These are phyloP conservation scores for Thraustochytrium striatum DNA, from an alignment of 352 stramenopile genomes.

Conservation along the genomic window DNA sequence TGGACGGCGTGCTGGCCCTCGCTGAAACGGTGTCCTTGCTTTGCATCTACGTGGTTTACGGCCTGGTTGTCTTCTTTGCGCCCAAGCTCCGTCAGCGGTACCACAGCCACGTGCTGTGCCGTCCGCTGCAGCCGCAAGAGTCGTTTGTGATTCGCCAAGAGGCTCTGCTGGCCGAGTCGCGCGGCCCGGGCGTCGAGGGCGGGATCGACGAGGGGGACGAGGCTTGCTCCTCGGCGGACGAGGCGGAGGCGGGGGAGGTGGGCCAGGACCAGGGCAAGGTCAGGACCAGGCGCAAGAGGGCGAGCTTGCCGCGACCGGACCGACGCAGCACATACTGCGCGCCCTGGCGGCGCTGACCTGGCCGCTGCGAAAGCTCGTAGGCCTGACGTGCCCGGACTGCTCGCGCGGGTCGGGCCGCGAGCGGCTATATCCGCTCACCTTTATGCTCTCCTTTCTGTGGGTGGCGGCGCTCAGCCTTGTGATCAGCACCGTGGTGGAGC, in stretches of 20 bases:
- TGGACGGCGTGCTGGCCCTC: slow-evolving; percentile 39
- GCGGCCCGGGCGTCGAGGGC: neutral
- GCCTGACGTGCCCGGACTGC: neutral
- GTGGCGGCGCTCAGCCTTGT: slow-evolving; percentile 45
- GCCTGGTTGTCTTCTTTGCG: slow-evolving; percentile 40
- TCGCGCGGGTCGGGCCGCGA: neutral
- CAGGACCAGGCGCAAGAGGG: too few species aligned
- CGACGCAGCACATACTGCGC: too few species aligned
- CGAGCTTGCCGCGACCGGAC: too few species aligned
- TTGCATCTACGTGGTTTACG: slow-evolving; percentile 41
- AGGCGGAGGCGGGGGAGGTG: too few species aligned
- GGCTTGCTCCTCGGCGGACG: neutral
- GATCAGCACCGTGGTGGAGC: slow-evolving; percentile 43
- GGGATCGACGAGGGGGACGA: neutral
- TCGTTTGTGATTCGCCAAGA: slow-evolving; percentile 21
- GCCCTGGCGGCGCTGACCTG: neutral
- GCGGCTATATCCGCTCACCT: slow-evolving; percentile 29
- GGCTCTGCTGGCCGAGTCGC: neutral
- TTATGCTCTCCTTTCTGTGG: slow-evolving; percentile 50
- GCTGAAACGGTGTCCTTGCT: slow-evolving; percentile 35
- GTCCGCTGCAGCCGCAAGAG: neutral
- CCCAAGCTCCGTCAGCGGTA: slow-evolving; percentile 39
- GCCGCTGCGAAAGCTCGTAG: neutral
- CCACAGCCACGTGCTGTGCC: neutral
- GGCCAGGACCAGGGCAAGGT: too few species aligned